Evolutionary conservation across 75 land plant species (phyloP).

Genomic region (Isoetes taiwanensis): DNA sequence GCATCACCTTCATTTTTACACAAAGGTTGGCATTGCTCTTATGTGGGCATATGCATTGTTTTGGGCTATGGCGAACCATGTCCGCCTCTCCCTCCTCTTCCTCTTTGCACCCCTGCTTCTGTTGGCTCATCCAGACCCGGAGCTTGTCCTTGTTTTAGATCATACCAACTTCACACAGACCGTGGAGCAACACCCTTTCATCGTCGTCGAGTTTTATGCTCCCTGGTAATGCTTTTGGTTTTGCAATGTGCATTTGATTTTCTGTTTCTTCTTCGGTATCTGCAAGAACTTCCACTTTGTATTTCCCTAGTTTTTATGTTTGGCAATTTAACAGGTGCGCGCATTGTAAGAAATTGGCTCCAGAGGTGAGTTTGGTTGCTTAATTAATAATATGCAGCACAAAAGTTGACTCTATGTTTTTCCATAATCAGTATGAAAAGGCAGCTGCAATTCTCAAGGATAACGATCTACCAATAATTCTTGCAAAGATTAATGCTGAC

Average conservation of each 20-base stretch:
- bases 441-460: conserved; percentile 57
- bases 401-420: background rate
- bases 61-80: no score
- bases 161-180: conserved; percentile 41
- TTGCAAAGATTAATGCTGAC: conserved; percentile 87
- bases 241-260: background rate
- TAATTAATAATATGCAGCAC: background rate
- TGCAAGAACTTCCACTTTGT: no score
- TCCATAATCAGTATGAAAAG: conserved; percentile 59
- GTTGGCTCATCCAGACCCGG: no score
- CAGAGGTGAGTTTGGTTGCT: conserved; percentile 46
- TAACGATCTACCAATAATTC: conserved; percentile 57
- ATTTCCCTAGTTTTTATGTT: background rate
- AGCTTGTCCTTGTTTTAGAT: conserved; percentile 26
- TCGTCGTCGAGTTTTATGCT: conserved; percentile 88
- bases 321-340: conserved; percentile 58
- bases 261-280: no score
- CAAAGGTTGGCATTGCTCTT: no score
- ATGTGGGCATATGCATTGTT: no score
- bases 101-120: no score
- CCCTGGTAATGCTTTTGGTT: conserved; percentile 43
- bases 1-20: no score
- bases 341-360: conserved; percentile 77
- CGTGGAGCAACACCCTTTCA: conserved; percentile 46
- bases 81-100: no score